Evolutionary conservation across 192 early-diverging fungal species (phyloP).

Genomic region (Paraglomus occultum): DNA sequence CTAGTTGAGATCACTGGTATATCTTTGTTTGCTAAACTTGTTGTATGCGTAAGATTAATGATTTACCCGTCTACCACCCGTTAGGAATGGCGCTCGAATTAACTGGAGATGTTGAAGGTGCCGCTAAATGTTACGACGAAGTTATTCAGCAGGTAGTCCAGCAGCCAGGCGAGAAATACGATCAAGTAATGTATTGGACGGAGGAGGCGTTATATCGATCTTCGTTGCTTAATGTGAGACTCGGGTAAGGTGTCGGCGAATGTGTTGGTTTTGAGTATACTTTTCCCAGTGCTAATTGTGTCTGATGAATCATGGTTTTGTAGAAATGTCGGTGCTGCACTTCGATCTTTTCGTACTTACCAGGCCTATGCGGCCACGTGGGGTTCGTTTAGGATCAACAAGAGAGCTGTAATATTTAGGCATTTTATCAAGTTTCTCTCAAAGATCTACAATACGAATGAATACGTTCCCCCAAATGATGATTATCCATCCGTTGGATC

Average conservation of each 20-base stretch:
- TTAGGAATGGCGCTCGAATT: constrained; percentile 54
- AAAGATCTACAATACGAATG: constrained; percentile 33
- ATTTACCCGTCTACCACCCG: background rate
- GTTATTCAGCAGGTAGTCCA: constrained; percentile 41
- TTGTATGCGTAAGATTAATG: background rate
- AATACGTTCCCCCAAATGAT: constrained; percentile 33
- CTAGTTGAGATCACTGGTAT: constrained; percentile 11
- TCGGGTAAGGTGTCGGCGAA: constrained; percentile 34
- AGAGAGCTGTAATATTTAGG: constrained; percentile 52
- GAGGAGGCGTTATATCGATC: constrained; percentile 71
- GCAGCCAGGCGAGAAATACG: constrained; percentile 39
- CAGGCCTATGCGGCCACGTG: constrained; percentile 42
- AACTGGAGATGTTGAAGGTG: constrained; percentile 39
- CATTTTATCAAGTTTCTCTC: constrained; percentile 50
- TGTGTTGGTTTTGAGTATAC: background rate
- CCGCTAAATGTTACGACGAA: constrained; percentile 52
- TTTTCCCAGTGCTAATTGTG: background rate
- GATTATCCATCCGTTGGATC: background rate
- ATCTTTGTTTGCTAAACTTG: constrained; percentile 19
- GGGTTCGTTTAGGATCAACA: constrained; percentile 45
- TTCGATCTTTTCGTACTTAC: constrained; percentile 37
- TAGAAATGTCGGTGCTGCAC: constrained; percentile 19
- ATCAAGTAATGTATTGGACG: constrained; percentile 62
- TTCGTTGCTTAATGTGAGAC: constrained; percentile 45
- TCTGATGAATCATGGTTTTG: background rate